A percentile compares a stretch with the other conserved stretches of the same genome.
Conservation (phyloP, 2,329 filamentous ascomycete genomes). For the Penicillium griseofulvum region DNA sequence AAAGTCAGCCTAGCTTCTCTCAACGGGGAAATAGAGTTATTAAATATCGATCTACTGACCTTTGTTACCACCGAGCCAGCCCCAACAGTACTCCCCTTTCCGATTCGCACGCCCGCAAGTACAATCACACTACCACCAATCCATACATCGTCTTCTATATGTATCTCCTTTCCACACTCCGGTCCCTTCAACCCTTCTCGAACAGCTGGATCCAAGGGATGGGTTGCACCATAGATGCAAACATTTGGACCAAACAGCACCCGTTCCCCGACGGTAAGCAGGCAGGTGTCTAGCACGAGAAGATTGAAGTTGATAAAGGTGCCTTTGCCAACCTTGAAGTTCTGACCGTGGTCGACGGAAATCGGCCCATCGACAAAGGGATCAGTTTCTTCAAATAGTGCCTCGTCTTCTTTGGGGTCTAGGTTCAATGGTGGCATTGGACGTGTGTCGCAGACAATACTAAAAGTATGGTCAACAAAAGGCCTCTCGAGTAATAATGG, state of each 20-base stretch:
- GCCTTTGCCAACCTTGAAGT: constrained; percentile 57
- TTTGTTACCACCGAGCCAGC: constrained; percentile 43
- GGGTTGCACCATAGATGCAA: constrained; percentile 53
- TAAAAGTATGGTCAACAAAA: constrained; percentile 3
- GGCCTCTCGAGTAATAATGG: background rate
- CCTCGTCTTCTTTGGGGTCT: constrained; percentile 22
- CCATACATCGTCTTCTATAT: constrained; percentile 51
- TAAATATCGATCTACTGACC: constrained; percentile 9
- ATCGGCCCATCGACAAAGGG: constrained; percentile 62
- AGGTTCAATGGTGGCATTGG: constrained; percentile 21
- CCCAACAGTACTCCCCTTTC: constrained; percentile 42
- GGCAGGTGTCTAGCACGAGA: constrained; percentile 51
- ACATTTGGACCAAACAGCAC: constrained; percentile 55
- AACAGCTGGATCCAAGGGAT: constrained; percentile 51
- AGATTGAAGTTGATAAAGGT: constrained; percentile 55
- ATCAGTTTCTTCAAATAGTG: constrained; percentile 33
- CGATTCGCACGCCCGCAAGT: constrained; percentile 44
- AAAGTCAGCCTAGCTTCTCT: background rate
- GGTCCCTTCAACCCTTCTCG: constrained; percentile 44
- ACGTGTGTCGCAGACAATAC: constrained; percentile 25
- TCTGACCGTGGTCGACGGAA: constrained; percentile 64
- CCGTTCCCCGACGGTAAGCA: constrained; percentile 53
- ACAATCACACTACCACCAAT: constrained; percentile 49
- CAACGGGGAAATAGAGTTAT: background rate
- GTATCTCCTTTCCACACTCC: constrained; percentile 51